phyloP scores from a whole-genome alignment of 192 early-diverging fungal genomes.

The Coemansia sp. region DNA sequence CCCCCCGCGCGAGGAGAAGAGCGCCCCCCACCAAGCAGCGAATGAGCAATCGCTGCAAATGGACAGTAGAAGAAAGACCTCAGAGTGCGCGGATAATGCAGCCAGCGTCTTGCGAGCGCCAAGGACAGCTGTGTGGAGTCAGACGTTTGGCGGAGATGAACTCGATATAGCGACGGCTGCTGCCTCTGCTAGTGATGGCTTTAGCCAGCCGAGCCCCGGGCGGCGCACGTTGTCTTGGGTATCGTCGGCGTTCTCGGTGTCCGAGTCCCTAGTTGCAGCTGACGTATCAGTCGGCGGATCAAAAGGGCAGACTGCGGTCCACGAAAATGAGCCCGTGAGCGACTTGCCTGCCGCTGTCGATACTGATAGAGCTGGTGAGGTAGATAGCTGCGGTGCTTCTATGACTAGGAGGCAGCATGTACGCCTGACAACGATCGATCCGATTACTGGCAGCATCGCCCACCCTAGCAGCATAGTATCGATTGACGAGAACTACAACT shows the following conservation, averaged over 20 bases:
- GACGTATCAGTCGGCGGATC: constrained; percentile 6
- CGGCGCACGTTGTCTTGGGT: constrained; percentile 48
- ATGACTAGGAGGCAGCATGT: constrained; percentile 28
- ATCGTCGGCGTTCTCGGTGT: constrained; percentile 26
- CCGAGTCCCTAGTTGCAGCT: constrained; percentile 1
- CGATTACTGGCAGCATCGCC: constrained; percentile 37
- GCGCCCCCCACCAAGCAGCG: neutral
- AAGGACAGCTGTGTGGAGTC: neutral
- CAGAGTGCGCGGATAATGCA: neutral
- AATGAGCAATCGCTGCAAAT: constrained; percentile 13
- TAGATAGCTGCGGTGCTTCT: neutral
- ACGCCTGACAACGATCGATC: constrained; percentile 49
- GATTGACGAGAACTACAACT: constrained; percentile 10
- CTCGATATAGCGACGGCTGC: constrained; percentile 3
- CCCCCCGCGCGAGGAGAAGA: neutral
- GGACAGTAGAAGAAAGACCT: constrained; percentile 6
- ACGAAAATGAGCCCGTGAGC: neutral
- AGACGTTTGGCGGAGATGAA: constrained; percentile 1
- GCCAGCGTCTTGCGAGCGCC: neutral
- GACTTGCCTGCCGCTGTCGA: too few species aligned
- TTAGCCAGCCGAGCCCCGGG: constrained; percentile 23
- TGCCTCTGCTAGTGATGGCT: constrained; percentile 22
- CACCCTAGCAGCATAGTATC: neutral
- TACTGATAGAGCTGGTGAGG: neutral
- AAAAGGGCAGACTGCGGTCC: neutral